Conservation (phyloP, 2,329 filamentous ascomycete species). For the Pestalotiopsis sp. region DNA sequence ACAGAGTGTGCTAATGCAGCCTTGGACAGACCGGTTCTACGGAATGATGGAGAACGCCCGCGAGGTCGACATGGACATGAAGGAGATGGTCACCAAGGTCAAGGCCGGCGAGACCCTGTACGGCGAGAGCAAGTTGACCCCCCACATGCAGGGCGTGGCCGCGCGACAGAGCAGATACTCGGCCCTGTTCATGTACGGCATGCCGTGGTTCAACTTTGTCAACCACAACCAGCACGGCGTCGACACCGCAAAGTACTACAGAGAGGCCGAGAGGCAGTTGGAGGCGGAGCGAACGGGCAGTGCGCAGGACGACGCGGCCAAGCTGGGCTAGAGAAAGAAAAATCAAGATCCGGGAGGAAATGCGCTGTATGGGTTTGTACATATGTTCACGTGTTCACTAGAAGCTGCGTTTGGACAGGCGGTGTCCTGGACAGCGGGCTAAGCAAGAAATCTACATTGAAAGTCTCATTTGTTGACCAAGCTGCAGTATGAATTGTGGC, state of each 20-base stretch:
- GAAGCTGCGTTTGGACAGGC: not conserved
- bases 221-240: conserved; percentile 96
- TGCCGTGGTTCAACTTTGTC: conserved; percentile 98
- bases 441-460: not conserved
- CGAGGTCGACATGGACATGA: conserved; percentile 95
- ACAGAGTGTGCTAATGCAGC: not conserved
- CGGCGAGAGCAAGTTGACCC: conserved; percentile 73
- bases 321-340: conserved; percentile 5
- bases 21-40: conserved; percentile 82
- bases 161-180: conserved; percentile 91
- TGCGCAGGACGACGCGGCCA: conserved; percentile 12
- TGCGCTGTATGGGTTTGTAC: conserved; percentile 6
- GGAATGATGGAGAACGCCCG: conserved; percentile 89
- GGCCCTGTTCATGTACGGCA: conserved; percentile 76
- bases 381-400: conserved; percentile 7
- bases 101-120: conserved; percentile 91
- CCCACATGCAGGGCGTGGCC: conserved; percentile 92
- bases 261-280: conserved; percentile 89
- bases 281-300: conserved; percentile 64
- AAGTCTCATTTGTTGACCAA: not conserved
- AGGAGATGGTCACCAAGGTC: conserved; percentile 95
- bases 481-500: not conserved
- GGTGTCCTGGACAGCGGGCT: not conserved
- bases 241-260: conserved; percentile 98
- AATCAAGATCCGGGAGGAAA: not conserved